These are phyloP conservation scores for Dentiscutata heterogama DNA, from an alignment of 371 early-diverging fungal genomes.

Conservation along the genomic window DNA sequence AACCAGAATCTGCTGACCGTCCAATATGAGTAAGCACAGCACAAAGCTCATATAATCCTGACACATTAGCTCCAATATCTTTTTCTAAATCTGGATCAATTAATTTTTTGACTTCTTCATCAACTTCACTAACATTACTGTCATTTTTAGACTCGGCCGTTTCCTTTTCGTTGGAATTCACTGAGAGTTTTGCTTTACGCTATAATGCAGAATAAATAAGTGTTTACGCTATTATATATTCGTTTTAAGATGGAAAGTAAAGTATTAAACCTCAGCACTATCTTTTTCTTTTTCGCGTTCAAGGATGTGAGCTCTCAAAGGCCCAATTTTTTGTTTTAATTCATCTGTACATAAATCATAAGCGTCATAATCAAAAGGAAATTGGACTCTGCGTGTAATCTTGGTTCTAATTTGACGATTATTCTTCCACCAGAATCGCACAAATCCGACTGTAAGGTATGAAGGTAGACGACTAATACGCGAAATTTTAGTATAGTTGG, in stretches of 20 bases:
- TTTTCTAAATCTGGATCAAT: constrained; percentile 78
- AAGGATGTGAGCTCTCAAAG: constrained; percentile 77
- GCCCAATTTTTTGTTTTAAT: constrained; percentile 80
- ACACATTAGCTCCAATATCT: constrained; percentile 85
- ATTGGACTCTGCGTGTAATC: constrained; percentile 93
- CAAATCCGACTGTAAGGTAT: constrained; percentile 92
- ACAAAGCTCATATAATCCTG: constrained; percentile 83
- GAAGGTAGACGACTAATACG: constrained; percentile 86
- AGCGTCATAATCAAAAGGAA: constrained; percentile 92
- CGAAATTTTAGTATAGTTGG: constrained; percentile 81
- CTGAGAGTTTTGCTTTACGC: constrained; percentile 54
- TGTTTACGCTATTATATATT: background rate
- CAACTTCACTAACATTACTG: constrained; percentile 50
- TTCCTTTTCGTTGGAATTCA: constrained; percentile 52
- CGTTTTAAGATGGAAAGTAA: background rate
- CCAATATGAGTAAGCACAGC: constrained; percentile 92
- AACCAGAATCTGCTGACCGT: constrained; percentile 82
- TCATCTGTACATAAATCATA: constrained; percentile 87
- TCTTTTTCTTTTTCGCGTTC: constrained; percentile 79
- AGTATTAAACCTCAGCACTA: constrained; percentile 61
- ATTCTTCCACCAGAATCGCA: constrained; percentile 97
- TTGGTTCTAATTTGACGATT: constrained; percentile 90
- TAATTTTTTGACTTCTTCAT: constrained; percentile 54
- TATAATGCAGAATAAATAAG: constrained; percentile 29
- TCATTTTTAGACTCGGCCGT: constrained; percentile 52